Evolutionary conservation across 257 asterid genomes (phyloP).

Genomic region (Nicotiana sylvestris): DNA sequence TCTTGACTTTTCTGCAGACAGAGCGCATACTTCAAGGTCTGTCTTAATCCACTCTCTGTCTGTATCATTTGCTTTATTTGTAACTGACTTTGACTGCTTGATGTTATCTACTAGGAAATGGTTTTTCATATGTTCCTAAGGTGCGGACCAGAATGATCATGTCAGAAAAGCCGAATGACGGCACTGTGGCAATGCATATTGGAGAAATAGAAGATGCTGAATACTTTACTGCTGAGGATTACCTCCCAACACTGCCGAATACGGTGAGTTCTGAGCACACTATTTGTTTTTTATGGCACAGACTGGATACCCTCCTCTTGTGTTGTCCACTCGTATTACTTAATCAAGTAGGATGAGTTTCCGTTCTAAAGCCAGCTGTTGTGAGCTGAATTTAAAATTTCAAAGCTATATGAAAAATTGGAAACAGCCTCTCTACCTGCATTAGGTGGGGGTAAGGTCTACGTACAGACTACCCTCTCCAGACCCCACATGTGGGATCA

Average conservation of each 20-base stretch:
- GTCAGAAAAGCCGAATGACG: constrained; percentile 92
- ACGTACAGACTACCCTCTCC: too few species aligned
- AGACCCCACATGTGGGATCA: too few species aligned
- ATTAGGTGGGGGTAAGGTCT: too few species aligned
- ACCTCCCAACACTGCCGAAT: constrained; percentile 86
- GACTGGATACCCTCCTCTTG: neutral
- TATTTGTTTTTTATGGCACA: neutral
- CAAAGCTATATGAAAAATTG: neutral
- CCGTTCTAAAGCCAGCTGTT: neutral
- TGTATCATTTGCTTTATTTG: neutral
- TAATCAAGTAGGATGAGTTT: neutral
- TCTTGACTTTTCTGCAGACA: constrained; percentile 50
- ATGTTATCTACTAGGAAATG: constrained; percentile 48
- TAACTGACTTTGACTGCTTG: constrained; percentile 29
- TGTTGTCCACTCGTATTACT: constrained; percentile 14
- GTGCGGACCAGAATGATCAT: constrained; percentile 69
- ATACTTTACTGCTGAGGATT: constrained; percentile 69
- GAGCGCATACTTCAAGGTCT: constrained; percentile 82
- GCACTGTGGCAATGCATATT: constrained; percentile 74
- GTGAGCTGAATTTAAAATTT: neutral
- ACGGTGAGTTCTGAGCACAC: constrained; percentile 53
- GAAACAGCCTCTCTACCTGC: too few species aligned
- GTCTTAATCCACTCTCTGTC: constrained; percentile 23
- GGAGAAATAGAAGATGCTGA: constrained; percentile 77
- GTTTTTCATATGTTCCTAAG: constrained; percentile 52